A percentile compares a stretch with the other conserved stretches of the same genome.
Conservation (phyloP, 352 stramenopile species). For the Phytophthora pseudosyringae region DNA sequence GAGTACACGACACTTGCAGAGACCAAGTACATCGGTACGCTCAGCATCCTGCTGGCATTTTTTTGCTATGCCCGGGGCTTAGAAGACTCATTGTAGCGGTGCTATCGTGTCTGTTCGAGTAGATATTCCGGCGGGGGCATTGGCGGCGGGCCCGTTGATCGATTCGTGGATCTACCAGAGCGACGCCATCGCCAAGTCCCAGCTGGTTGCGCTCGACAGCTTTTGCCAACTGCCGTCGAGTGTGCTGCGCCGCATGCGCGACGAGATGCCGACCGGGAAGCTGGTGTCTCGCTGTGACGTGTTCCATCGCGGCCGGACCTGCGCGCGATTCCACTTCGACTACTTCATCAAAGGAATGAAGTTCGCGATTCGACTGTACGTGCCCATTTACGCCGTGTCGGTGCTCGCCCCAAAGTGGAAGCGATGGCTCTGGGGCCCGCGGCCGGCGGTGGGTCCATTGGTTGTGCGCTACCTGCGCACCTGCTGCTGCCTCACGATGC, state of each 20-base stretch:
- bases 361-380: slow-evolving; percentile 54
- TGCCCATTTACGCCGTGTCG: slow-evolving; percentile 72
- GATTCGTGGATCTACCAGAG: slow-evolving; percentile 70
- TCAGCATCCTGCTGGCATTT: background rate
- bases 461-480: slow-evolving; percentile 62
- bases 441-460: slow-evolving; percentile 44
- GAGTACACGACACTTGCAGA: slow-evolving; percentile 41
- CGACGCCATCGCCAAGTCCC: slow-evolving; percentile 52
- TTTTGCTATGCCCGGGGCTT: background rate
- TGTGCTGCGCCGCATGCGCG: slow-evolving; percentile 59
- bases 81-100: background rate
- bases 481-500: slow-evolving; percentile 61
- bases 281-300: slow-evolving; percentile 62
- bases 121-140: slow-evolving; percentile 53
- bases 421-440: slow-evolving; percentile 62
- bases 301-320: slow-evolving; percentile 56
- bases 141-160: slow-evolving; percentile 55
- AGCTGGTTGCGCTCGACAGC: slow-evolving; percentile 58
- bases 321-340: slow-evolving; percentile 50
- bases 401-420: slow-evolving; percentile 64
- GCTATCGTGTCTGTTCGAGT: background rate
- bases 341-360: slow-evolving; percentile 50
- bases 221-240: slow-evolving; percentile 44
- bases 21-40: slow-evolving; percentile 55
- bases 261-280: slow-evolving; percentile 49